phyloP scores from a whole-genome alignment of 805 yeast genomes.

The Lachancea sp. region DNA sequence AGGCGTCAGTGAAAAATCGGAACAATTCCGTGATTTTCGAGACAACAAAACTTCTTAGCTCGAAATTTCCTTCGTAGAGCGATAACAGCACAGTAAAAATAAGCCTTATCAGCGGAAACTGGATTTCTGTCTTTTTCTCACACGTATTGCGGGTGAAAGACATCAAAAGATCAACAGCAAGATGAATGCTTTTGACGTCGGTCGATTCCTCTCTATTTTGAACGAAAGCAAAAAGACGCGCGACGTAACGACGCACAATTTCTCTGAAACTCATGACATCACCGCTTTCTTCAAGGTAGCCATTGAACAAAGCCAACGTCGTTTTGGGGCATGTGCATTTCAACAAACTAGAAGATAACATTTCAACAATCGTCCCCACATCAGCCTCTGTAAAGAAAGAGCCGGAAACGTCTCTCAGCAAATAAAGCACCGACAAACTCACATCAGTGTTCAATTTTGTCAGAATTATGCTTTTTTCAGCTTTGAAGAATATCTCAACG shows the following conservation, averaged over 20 bases:
- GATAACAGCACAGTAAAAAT: background rate
- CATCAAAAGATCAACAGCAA: background rate
- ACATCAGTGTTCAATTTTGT: slow-evolving; percentile 28
- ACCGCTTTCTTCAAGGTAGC: slow-evolving; percentile 36
- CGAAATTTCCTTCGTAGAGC: background rate
- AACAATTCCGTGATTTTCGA: background rate
- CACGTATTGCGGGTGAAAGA: background rate
- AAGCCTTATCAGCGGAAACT: background rate
- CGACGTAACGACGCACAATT: slow-evolving; percentile 1
- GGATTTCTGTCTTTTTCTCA: background rate
- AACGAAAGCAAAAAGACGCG: background rate
- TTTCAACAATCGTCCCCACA: slow-evolving; percentile 31
- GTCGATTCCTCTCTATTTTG: background rate
- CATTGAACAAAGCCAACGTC: slow-evolving; percentile 56
- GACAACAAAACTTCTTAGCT: background rate
- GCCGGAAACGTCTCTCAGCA: slow-evolving; percentile 36
- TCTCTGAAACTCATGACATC: background rate
- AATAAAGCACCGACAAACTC: slow-evolving; percentile 37
- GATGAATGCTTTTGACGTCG: background rate
- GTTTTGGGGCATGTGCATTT: slow-evolving; percentile 35
- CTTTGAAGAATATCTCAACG: slow-evolving; percentile 34
- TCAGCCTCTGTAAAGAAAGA: slow-evolving; percentile 34
- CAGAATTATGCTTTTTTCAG: slow-evolving; percentile 26
- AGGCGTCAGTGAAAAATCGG: background rate
- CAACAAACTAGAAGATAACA: slow-evolving; percentile 34